phyloP scores from a whole-genome alignment of 2,329 filamentous ascomycete genomes.

The Stachybotrys chlorohalonatus region DNA sequence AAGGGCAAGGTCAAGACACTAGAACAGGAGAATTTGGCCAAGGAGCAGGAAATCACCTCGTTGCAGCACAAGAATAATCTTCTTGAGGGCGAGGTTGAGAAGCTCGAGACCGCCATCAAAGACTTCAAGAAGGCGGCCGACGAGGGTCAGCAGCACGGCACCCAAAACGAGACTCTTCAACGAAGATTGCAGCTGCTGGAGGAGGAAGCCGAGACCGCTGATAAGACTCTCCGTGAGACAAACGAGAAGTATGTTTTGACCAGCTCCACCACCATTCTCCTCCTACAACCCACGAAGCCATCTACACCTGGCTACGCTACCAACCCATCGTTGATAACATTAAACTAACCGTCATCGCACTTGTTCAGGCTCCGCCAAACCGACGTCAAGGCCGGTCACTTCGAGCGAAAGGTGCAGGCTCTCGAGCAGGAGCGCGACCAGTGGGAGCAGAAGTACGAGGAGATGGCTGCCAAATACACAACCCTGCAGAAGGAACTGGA shows the following conservation, averaged over 20 bases:
- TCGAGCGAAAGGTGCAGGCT: conserved; percentile 97
- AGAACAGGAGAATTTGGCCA: conserved; percentile 89
- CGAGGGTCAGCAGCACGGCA: conserved; percentile 73
- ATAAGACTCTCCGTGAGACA: conserved; percentile 91
- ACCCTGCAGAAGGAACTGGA: conserved; percentile 82
- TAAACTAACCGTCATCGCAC: conserved; percentile 2
- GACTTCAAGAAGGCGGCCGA: conserved; percentile 81
- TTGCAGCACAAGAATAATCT: conserved; percentile 91
- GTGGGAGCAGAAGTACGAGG: conserved; percentile 97
- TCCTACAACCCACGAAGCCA: too few relatives aligned
- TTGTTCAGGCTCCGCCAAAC: conserved; percentile 81
- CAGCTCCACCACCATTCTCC: not conserved
- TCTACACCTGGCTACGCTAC: too few relatives aligned
- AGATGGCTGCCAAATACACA: conserved; percentile 86
- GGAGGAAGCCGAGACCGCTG: conserved; percentile 94
- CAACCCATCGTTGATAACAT: not conserved
- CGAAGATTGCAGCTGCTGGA: conserved; percentile 92
- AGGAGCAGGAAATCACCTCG: conserved; percentile 97
- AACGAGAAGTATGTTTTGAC: conserved; percentile 75
- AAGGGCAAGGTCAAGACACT: conserved; percentile 78
- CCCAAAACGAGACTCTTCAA: conserved; percentile 85
- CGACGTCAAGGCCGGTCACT: conserved; percentile 98
- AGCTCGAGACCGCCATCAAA: conserved; percentile 75
- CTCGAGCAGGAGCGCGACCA: conserved; percentile 85
- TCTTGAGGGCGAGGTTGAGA: conserved; percentile 85